These are phyloP conservation scores for Fusarium austroafricanum DNA, from an alignment of 2,329 filamentous ascomycete species.

Conservation along the genomic window DNA sequence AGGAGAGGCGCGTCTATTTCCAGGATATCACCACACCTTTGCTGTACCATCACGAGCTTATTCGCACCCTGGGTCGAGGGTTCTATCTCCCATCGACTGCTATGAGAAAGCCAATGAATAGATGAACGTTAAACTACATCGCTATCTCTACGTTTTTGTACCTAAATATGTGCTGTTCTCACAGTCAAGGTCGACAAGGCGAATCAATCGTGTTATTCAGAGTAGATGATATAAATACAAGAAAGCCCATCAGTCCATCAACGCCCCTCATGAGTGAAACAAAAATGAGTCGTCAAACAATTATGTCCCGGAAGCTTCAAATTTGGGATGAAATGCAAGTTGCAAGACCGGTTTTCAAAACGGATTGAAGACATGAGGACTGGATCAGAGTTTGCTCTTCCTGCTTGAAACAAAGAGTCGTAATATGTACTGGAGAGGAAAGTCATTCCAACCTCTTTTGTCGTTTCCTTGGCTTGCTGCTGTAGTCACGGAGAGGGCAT, in stretches of 20 bases:
- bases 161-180: neutral
- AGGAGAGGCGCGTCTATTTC: constrained; percentile 12
- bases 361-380: constrained; percentile 12
- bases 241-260: constrained; percentile 13
- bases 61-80: constrained; percentile 1
- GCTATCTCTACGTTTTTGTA: neutral
- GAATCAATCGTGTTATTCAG: constrained; percentile 12
- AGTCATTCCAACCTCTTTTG: neutral
- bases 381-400: constrained; percentile 24
- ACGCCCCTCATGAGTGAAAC: constrained; percentile 13
- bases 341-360: neutral
- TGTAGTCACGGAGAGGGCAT: constrained; percentile 19
- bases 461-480: neutral
- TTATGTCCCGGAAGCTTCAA: neutral
- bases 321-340: neutral
- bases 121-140: neutral
- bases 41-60: neutral
- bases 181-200: neutral
- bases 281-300: constrained; percentile 5
- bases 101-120: neutral
- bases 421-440: constrained; percentile 32
- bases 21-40: constrained; percentile 9
- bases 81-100: neutral
- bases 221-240: constrained; percentile 11
- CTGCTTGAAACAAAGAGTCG: constrained; percentile 3